These are phyloP conservation scores for Aureobasidium namibiae DNA, from an alignment of 2,329 filamentous ascomycete genomes.

Conservation along the genomic window DNA sequence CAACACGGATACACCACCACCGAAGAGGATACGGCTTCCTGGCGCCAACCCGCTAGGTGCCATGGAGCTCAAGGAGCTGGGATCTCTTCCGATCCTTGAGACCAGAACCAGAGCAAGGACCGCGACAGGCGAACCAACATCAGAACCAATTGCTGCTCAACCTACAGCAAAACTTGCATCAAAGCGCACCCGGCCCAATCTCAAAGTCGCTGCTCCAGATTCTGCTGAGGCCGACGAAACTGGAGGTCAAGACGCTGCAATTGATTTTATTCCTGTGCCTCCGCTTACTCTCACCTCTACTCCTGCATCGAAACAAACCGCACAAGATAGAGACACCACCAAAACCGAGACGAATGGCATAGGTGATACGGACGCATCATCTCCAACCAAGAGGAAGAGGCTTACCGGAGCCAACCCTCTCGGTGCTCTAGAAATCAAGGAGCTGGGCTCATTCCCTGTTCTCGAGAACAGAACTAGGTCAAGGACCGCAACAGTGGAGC, in stretches of 20 bases:
- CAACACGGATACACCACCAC: not conserved
- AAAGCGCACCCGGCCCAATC: not conserved
- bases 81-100: not conserved
- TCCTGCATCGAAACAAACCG: too few species aligned
- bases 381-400: not conserved
- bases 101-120: not conserved
- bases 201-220: not conserved
- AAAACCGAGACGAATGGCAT: too few species aligned
- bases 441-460: not conserved
- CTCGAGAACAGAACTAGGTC: not conserved
- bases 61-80: not conserved
- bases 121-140: not conserved
- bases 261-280: not conserved
- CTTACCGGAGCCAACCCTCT: not conserved
- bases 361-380: not conserved
- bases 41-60: not conserved
- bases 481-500: not conserved
- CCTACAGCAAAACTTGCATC: not conserved
- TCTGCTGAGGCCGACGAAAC: not conserved
- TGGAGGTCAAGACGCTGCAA: not conserved
- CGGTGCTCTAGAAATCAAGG: not conserved
- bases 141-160: not conserved
- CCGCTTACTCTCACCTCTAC: not conserved
- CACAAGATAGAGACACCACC: too few species aligned
- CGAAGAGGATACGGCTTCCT: not conserved